Percentiles rank a stretch among this genome's conserved stretches.
phyloP scores from a whole-genome alignment of 768 basidiomycete species.

The Neoboletus brunneissimus region DNA sequence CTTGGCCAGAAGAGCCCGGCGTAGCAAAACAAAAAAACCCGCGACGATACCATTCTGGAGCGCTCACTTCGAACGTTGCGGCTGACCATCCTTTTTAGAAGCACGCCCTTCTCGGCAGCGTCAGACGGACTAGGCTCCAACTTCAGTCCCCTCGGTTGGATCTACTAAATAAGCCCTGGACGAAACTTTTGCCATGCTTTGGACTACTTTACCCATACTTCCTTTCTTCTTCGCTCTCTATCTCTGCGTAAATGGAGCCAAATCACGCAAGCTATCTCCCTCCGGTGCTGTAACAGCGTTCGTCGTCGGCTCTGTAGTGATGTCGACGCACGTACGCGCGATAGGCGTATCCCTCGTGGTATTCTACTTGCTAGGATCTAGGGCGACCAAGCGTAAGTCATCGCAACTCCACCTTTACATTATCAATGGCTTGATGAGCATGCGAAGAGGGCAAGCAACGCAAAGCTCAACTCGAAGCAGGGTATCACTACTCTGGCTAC shows the following conservation, averaged over 20 bases:
- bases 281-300: slow-evolving; percentile 78
- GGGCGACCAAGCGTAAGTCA: slow-evolving; percentile 75
- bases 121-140: no score
- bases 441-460: slow-evolving; percentile 62
- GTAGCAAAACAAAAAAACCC: no score
- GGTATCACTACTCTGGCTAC: slow-evolving; percentile 71
- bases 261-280: slow-evolving; percentile 70
- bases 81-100: no score
- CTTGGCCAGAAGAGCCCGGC: no score
- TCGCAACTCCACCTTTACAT: neutral
- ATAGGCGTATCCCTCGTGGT: slow-evolving; percentile 67
- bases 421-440: neutral
- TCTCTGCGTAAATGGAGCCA: slow-evolving; percentile 66
- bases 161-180: no score
- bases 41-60: no score
- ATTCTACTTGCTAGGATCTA: slow-evolving; percentile 78
- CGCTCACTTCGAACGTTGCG: no score
- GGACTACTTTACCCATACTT: slow-evolving; percentile 35
- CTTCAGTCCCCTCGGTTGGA: no score
- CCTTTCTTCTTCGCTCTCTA: slow-evolving; percentile 49
- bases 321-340: slow-evolving; percentile 62
- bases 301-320: slow-evolving; percentile 66
- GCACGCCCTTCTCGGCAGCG: no score
- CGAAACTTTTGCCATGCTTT: slow-evolving; percentile 10
- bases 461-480: slow-evolving; percentile 77